phyloP scores from a whole-genome alignment of 352 stramenopile genomes.

The Nothophytophthora sp. region DNA sequence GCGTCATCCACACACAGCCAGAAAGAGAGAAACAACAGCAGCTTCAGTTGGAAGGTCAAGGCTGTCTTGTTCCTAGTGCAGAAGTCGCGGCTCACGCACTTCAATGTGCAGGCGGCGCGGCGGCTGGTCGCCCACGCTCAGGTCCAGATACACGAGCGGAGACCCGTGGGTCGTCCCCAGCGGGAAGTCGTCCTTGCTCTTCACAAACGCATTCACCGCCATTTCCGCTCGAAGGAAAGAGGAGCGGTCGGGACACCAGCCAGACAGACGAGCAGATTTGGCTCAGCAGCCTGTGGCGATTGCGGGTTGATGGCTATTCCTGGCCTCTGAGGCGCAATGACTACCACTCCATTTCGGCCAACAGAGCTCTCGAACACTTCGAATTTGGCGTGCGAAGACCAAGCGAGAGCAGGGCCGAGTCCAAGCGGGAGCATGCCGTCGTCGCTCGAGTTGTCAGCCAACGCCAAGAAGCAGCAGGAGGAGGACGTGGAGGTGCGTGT shows the following conservation, averaged over 20 bases:
- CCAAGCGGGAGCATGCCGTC: slow-evolving; percentile 12
- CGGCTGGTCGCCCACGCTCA: slow-evolving; percentile 51
- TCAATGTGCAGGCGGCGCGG: slow-evolving; percentile 68
- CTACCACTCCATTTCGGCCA: slow-evolving; percentile 11
- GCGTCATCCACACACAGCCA: not conserved
- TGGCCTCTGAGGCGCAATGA: too few relatives aligned
- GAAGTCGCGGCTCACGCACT: slow-evolving; percentile 13
- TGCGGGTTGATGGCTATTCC: not conserved
- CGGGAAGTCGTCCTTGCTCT: slow-evolving; percentile 49
- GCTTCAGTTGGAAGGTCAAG: too few relatives aligned
- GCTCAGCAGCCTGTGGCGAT: not conserved
- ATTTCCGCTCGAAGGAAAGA: slow-evolving; percentile 19
- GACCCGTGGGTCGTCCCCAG: slow-evolving; percentile 35
- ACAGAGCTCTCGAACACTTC: too few relatives aligned
- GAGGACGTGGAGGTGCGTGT: slow-evolving; percentile 56
- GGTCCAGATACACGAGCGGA: slow-evolving; percentile 65
- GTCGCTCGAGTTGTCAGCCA: slow-evolving; percentile 30
- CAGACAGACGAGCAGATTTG: not conserved
- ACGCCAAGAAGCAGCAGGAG: slow-evolving; percentile 57
- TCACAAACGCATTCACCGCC: slow-evolving; percentile 45
- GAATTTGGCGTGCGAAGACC: too few relatives aligned
- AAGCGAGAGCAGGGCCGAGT: slow-evolving; percentile 1
- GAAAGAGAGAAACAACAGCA: too few relatives aligned
- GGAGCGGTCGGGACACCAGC: not conserved
- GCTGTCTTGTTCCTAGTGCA: not conserved